Evolutionary conservation across 352 stramenopile species (phyloP).

Genomic region (Globisporangium carolinianum): DNA sequence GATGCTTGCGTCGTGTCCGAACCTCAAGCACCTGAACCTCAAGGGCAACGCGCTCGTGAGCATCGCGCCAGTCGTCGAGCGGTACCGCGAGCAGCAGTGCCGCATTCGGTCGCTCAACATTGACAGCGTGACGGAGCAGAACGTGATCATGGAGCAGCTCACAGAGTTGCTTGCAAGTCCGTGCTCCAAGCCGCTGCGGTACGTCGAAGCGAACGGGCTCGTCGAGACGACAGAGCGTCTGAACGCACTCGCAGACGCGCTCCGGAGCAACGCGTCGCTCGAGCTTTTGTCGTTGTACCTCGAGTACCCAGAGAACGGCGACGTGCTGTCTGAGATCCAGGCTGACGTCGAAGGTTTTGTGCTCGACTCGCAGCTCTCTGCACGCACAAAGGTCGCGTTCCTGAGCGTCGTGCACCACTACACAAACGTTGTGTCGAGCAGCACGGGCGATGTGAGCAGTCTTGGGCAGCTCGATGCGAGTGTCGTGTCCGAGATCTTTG

Average conservation of each 20-base stretch:
- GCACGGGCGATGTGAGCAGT: background rate
- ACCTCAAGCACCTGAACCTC: constrained; percentile 16
- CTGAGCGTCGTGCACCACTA: constrained; percentile 18
- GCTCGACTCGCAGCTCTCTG: constrained; percentile 10
- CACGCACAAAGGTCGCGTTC: constrained; percentile 17
- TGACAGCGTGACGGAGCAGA: constrained; percentile 9
- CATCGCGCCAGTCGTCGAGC: constrained; percentile 13
- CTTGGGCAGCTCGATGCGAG: background rate
- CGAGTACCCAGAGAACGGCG: background rate
- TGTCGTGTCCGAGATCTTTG: constrained; percentile 3
- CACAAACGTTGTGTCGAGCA: background rate
- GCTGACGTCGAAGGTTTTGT: constrained; percentile 13
- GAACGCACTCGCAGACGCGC: background rate
- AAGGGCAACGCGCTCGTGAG: constrained; percentile 10
- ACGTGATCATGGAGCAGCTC: constrained; percentile 12
- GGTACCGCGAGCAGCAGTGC: constrained; percentile 9
- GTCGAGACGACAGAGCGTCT: background rate
- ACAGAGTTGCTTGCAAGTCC: constrained; percentile 9
- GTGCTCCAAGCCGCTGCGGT: constrained; percentile 11
- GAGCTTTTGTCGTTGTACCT: constrained; percentile 6
- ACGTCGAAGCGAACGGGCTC: constrained; percentile 5
- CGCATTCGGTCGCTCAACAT: constrained; percentile 15
- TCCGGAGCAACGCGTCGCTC: background rate
- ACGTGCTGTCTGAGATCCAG: constrained; percentile 5
- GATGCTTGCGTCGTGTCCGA: constrained; percentile 18